phyloP scores from a whole-genome alignment of 2,329 filamentous ascomycete species.

The Blastomyces gilchristii region DNA sequence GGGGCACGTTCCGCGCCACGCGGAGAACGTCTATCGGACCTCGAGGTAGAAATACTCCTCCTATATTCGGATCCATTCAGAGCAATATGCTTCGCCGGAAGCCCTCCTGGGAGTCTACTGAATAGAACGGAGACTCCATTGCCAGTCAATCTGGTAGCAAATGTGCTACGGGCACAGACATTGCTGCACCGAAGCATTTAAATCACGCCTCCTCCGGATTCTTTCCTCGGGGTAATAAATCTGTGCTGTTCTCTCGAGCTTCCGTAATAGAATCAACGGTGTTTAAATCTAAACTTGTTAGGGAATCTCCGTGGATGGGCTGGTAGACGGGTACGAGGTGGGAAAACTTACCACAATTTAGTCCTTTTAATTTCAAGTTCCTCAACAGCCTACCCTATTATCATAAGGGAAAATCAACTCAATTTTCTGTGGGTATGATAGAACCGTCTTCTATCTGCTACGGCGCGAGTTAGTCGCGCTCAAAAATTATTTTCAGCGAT shows the following conservation, averaged over 20 bases:
- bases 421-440: not conserved
- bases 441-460: too few species aligned
- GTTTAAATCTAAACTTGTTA: not conserved
- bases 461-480: not conserved
- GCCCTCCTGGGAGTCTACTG: not conserved
- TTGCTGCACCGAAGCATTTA: slow-evolving; percentile 11
- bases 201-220: not conserved
- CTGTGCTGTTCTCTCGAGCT: not conserved
- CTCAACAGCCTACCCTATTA: not conserved
- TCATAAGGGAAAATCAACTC: not conserved
- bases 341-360: not conserved
- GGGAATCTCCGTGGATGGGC: not conserved
- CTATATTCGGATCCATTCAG: not conserved
- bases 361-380: not conserved
- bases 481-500: slow-evolving; percentile 1
- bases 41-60: not conserved
- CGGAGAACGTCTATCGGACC: not conserved
- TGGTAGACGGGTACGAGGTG: not conserved
- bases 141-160: slow-evolving; percentile 2
- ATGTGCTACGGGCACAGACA: slow-evolving; percentile 7
- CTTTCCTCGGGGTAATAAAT: not conserved
- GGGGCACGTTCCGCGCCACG: not conserved
- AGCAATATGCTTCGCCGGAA: not conserved
- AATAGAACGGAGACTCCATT: not conserved
- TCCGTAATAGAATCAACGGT: not conserved